Conservation (phyloP, 2,329 filamentous ascomycete species). For the Exophiala mesophila region DNA sequence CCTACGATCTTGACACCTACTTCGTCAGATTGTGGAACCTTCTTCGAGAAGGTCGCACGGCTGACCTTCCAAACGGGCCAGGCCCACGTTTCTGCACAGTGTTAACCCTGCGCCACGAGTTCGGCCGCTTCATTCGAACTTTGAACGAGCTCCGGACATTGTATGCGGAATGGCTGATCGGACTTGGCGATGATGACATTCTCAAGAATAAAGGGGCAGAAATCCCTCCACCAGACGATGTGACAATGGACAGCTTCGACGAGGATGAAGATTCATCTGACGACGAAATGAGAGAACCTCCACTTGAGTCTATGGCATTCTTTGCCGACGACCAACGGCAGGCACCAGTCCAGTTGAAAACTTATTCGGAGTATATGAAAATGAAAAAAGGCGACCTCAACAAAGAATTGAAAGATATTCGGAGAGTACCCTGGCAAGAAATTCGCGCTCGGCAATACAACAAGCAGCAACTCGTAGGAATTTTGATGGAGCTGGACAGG, state of each 20-base stretch:
- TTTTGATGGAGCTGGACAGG: not conserved
- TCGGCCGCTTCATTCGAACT: slow-evolving; percentile 8
- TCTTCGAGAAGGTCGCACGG: too few species aligned
- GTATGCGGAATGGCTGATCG: slow-evolving; percentile 5
- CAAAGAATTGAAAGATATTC: not conserved
- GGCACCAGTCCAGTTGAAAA: slow-evolving; percentile 1
- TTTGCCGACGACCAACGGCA: slow-evolving; percentile 7
- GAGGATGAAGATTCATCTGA: not conserved
- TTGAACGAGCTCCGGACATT: slow-evolving; percentile 9
- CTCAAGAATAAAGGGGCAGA: not conserved
- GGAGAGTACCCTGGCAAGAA: not conserved
- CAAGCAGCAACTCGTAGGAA: not conserved
- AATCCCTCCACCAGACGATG: not conserved
- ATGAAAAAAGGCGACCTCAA: not conserved
- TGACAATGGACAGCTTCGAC: not conserved
- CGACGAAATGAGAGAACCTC: not conserved
- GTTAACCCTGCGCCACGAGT: slow-evolving; percentile 9
- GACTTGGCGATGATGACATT: not conserved
- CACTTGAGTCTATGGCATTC: not conserved
- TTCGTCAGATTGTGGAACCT: not conserved
- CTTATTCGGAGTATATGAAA: not conserved
- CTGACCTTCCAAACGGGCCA: slow-evolving; percentile 3
- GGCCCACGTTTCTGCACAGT: slow-evolving; percentile 4
- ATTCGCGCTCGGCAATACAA: not conserved
- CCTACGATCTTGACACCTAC: not conserved